Conservation (phyloP, 2,329 filamentous ascomycete species). For the Ascosphaera aggregata region DNA sequence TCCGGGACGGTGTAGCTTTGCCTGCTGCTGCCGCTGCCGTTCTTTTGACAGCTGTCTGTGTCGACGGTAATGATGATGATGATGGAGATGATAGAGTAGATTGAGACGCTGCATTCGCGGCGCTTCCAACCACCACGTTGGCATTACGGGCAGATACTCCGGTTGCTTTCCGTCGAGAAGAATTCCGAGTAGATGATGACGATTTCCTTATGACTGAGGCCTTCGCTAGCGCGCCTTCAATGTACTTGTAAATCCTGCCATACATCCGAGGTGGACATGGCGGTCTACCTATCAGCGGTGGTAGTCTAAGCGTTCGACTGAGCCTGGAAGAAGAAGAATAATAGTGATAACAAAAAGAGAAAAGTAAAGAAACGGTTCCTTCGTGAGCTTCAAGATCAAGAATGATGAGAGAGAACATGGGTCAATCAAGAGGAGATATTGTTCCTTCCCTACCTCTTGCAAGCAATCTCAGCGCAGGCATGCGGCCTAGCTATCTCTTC, state of each 20-base stretch:
- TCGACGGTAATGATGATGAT: conserved; percentile 2
- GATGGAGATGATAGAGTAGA: too few relatives aligned
- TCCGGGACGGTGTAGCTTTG: too few relatives aligned
- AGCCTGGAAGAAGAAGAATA: too few relatives aligned
- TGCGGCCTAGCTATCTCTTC: conserved; percentile 74
- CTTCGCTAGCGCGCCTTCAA: conserved; percentile 42
- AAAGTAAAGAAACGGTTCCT: neutral
- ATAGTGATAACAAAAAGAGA: too few relatives aligned
- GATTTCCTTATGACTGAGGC: too few relatives aligned
- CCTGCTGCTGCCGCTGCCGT: conserved; percentile 5
- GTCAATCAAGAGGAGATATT: too few relatives aligned
- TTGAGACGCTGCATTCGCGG: too few relatives aligned
- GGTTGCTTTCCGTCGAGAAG: conserved; percentile 15
- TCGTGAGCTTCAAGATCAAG: neutral
- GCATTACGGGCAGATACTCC: conserved; percentile 12
- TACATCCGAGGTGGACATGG: conserved; percentile 63
- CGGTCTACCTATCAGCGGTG: conserved; percentile 49
- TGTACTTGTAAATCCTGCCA: conserved; percentile 58
- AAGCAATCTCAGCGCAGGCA: conserved; percentile 73
- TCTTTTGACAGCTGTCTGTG: conserved; percentile 6
- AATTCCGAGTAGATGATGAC: too few relatives aligned
- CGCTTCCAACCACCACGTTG: too few relatives aligned
- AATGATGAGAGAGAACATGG: neutral
- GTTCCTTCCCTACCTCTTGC: conserved; percentile 38
- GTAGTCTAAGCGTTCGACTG: conserved; percentile 52